A percentile compares a stretch with the other conserved stretches of the same genome.
Conservation (phyloP, 2,329 filamentous ascomycete species). For the Akanthomyces dipterigenus region DNA sequence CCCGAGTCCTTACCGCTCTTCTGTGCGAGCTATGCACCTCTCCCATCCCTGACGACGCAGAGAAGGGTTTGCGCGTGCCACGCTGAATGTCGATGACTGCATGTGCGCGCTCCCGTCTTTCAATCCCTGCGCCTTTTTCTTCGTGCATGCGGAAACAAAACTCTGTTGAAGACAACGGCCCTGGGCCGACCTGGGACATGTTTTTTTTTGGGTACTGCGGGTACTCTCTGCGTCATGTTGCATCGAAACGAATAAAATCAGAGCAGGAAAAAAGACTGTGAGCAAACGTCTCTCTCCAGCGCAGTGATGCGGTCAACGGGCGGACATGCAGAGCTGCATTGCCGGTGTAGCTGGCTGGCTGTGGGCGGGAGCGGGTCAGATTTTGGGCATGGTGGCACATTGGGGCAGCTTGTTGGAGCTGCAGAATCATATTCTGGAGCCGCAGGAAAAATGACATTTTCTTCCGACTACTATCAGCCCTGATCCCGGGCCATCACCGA, state of each 20-base stretch:
- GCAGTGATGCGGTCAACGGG: conserved; percentile 3
- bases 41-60: neutral
- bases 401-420: neutral
- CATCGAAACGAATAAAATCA: neutral
- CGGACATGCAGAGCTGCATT: conserved; percentile 3
- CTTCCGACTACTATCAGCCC: neutral
- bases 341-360: neutral
- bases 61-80: neutral
- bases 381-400: neutral
- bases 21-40: conserved; percentile 1
- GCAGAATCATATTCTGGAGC: neutral
- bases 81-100: neutral
- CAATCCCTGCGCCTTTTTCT: neutral
- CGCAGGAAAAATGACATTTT: neutral
- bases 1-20: conserved; percentile 1
- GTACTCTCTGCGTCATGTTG: neutral
- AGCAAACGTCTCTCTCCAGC: neutral
- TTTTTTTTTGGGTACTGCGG: neutral
- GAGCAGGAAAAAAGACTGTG: neutral
- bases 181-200: neutral
- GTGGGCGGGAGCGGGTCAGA: neutral
- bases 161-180: neutral
- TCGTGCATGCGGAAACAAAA: neutral
- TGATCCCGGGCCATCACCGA: neutral
- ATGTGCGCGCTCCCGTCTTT: neutral